Conservation (phyloP, 495 filamentous ascomycete species). For the Xylaria acuta region DNA sequence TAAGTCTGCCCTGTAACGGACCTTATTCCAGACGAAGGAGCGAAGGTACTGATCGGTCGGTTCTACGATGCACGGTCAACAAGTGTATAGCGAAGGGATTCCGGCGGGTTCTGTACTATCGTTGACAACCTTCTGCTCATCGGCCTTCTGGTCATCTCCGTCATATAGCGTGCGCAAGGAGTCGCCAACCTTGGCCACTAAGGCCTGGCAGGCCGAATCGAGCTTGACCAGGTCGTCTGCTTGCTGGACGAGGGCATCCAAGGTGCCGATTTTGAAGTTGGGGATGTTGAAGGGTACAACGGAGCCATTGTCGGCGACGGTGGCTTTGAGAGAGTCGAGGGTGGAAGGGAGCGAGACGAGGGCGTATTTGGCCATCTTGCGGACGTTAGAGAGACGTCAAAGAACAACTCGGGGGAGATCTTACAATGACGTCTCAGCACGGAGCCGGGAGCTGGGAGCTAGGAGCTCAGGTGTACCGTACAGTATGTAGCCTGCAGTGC, state of each 20-base stretch:
- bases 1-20: slow-evolving; percentile 93
- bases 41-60: slow-evolving; percentile 92
- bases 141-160: slow-evolving; percentile 80
- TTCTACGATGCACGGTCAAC: slow-evolving; percentile 58
- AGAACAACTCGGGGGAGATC: slow-evolving; percentile 20
- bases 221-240: slow-evolving; percentile 95
- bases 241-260: slow-evolving; percentile 95
- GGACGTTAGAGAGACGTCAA: slow-evolving; percentile 26
- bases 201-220: slow-evolving; percentile 74
- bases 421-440: slow-evolving; percentile 28
- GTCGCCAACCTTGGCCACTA: slow-evolving; percentile 88
- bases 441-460: slow-evolving; percentile 8
- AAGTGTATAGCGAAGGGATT: background rate
- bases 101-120: slow-evolving; percentile 69
- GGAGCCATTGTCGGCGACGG: slow-evolving; percentile 78
- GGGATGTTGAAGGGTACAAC: slow-evolving; percentile 83
- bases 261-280: slow-evolving; percentile 94
- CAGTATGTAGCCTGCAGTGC: background rate
- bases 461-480: slow-evolving; percentile 7
- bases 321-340: slow-evolving; percentile 70
- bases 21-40: slow-evolving; percentile 92
- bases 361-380: slow-evolving; percentile 47
- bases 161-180: slow-evolving; percentile 80
- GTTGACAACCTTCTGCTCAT: slow-evolving; percentile 91
- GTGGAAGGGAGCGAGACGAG: slow-evolving; percentile 61